phyloP scores from a whole-genome alignment of 768 basidiomycete genomes.

The Mycena albidolilacea region DNA sequence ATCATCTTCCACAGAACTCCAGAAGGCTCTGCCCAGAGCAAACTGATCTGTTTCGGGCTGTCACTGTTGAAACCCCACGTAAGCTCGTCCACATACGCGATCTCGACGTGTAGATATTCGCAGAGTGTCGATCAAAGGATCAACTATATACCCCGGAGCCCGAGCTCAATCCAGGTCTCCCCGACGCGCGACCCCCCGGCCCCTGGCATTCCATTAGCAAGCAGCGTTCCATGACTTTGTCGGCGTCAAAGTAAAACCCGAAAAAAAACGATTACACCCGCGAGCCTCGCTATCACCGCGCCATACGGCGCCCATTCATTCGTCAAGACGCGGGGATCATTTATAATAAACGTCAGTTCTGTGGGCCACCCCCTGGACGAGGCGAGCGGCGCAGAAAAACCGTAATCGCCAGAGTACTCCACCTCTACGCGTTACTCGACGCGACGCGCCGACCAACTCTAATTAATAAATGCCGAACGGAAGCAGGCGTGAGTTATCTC shows the following conservation, averaged over 20 bases:
- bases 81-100: neutral
- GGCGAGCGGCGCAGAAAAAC: no score
- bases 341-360: neutral
- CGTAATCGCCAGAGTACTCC: neutral
- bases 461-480: neutral
- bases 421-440: neutral
- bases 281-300: neutral
- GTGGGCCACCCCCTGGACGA: no score
- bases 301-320: neutral
- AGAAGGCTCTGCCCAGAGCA: neutral
- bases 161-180: no score
- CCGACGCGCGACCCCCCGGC: no score
- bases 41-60: no score
- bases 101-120: neutral
- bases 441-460: neutral
- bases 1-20: neutral
- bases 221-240: no score
- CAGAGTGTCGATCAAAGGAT: constrained; percentile 1
- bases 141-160: neutral
- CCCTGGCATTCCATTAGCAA: no score
- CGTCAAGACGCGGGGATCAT: neutral
- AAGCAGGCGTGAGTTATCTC: neutral
- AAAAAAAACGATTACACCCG: neutral
- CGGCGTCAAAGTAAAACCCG: no score
- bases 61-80: no score